Conservation (phyloP, 78 protist species). For the Neovahlkampfia damariscottae region DNA sequence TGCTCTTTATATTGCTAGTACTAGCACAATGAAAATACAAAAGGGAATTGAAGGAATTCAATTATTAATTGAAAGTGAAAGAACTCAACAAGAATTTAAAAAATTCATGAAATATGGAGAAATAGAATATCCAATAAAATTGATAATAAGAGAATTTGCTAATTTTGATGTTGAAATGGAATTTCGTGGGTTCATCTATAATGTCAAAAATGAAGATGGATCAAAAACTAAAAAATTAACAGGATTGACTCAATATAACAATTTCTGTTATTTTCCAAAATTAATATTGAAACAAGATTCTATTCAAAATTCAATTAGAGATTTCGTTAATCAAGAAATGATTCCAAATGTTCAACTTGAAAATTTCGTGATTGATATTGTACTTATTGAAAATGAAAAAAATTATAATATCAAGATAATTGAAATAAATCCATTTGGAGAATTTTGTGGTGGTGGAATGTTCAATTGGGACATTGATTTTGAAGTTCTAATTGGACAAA, state of each 20-base stretch:
- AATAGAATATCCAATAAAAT: neutral
- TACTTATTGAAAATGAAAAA: neutral
- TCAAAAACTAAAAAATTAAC: too few species aligned
- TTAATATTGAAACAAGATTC: neutral
- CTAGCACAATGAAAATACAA: neutral
- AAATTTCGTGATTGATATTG: neutral
- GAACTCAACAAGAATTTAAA: neutral
- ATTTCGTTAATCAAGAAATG: neutral
- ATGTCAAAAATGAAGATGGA: too few species aligned
- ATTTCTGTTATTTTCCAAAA: neutral
- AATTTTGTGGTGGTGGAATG: neutral
- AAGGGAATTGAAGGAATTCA: neutral
- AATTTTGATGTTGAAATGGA: neutral
- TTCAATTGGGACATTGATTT: neutral
- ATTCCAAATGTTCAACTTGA: neutral
- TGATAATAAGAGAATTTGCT: neutral
- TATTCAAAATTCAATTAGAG: neutral
- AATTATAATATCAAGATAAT: neutral
- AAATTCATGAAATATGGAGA: neutral
- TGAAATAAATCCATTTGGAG: neutral
- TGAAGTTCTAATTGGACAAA: neutral
- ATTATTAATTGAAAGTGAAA: neutral
- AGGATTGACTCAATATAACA: neutral
- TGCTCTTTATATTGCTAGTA: neutral
- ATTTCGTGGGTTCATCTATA: neutral